phyloP scores from a whole-genome alignment of 1,284 basidiomycete species.

The Leccinum huronense region DNA sequence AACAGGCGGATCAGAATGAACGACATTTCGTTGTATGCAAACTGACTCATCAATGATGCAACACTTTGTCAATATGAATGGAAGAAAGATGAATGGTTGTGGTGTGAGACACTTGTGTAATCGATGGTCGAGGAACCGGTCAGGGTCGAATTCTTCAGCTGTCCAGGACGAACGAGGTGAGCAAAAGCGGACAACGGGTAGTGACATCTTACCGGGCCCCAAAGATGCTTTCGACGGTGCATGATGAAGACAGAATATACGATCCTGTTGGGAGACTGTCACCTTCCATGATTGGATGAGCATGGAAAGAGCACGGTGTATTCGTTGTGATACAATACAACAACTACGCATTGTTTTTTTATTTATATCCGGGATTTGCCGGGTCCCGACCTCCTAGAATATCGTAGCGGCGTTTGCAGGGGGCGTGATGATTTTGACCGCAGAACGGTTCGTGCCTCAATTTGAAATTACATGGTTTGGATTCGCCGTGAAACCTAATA shows the following conservation, averaged over 20 bases:
- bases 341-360: too few relatives aligned
- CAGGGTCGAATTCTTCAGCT: constrained; percentile 47
- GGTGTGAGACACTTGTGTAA: constrained; percentile 30
- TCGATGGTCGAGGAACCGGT: constrained; percentile 34
- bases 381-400: too few relatives aligned
- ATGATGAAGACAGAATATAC: constrained; percentile 32
- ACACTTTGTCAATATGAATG: constrained; percentile 35
- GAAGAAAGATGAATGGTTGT: constrained; percentile 44
- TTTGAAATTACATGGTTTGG: too few relatives aligned
- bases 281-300: neutral
- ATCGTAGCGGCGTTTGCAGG: too few relatives aligned
- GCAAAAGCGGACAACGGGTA: neutral
- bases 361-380: too few relatives aligned
- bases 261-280: constrained; percentile 18
- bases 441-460: too few relatives aligned
- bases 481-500: too few relatives aligned
- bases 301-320: too few relatives aligned
- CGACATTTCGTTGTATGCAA: constrained; percentile 48
- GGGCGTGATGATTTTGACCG: too few relatives aligned
- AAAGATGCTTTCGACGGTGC: constrained; percentile 37
- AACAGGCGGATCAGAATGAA: constrained; percentile 45
- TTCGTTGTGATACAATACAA: too few relatives aligned
- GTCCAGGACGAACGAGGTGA: neutral
- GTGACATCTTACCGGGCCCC: constrained; percentile 34
- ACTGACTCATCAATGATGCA: constrained; percentile 25